Percentiles rank a stretch among this genome's conserved stretches.
Evolutionary conservation across 2,329 filamentous ascomycete species (phyloP).

Genomic region (Tolypocladium pustulatum): DNA sequence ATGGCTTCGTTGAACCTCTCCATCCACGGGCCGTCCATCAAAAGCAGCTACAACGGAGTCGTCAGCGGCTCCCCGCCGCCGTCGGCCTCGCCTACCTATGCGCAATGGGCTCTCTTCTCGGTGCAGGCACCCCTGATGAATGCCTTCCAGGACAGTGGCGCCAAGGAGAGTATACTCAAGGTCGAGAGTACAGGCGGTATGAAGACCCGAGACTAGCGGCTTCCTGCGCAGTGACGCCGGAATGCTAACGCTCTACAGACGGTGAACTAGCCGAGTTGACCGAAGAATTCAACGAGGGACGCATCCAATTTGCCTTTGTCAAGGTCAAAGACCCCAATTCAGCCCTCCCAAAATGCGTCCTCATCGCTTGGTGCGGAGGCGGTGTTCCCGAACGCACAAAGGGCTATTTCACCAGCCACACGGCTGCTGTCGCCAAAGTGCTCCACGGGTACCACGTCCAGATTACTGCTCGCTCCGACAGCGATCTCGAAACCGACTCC

Average conservation of each 20-base stretch:
- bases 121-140: slow-evolving; percentile 87
- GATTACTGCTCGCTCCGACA: slow-evolving; percentile 86
- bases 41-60: slow-evolving; percentile 61
- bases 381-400: slow-evolving; percentile 98
- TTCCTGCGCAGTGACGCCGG: slow-evolving; percentile 7
- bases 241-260: slow-evolving; percentile 42
- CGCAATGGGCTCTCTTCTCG: slow-evolving; percentile 88
- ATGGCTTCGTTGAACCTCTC: slow-evolving; percentile 79
- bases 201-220: slow-evolving; percentile 4
- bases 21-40: slow-evolving; percentile 72
- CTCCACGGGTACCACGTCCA: slow-evolving; percentile 97
- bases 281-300: slow-evolving; percentile 93
- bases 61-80: slow-evolving; percentile 40
- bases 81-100: slow-evolving; percentile 67
- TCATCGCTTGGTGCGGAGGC: slow-evolving; percentile 95
- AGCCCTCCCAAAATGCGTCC: slow-evolving; percentile 75
- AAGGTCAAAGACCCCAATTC: slow-evolving; percentile 96
- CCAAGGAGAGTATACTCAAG: slow-evolving; percentile 91
- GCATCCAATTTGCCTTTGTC: slow-evolving; percentile 92
- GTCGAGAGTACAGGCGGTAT: slow-evolving; percentile 83
- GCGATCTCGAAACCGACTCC: slow-evolving; percentile 74
- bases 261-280: slow-evolving; percentile 83
- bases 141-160: slow-evolving; percentile 77
- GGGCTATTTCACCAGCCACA: slow-evolving; percentile 94
- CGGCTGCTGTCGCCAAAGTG: slow-evolving; percentile 79